Percentiles rank a stretch among this genome's conserved stretches.
Conservation (phyloP, 192 early-diverging fungal species). For the Thamnidium elegans region DNA sequence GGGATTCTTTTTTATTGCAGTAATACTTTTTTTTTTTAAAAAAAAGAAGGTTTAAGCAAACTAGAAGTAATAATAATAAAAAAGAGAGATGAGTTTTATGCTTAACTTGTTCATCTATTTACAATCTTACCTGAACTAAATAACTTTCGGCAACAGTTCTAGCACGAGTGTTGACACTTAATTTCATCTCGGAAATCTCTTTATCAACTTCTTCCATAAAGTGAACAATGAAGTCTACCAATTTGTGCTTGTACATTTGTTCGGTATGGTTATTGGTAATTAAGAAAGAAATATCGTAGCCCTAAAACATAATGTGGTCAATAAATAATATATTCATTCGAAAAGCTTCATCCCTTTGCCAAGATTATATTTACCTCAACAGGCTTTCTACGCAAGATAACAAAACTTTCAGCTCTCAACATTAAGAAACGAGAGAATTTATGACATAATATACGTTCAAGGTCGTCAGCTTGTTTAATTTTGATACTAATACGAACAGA, state of each 20-base stretch:
- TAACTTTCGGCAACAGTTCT: conserved; percentile 51
- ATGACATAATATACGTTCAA: conserved; percentile 91
- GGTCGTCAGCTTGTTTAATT: conserved; percentile 98
- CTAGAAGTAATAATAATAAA: background rate
- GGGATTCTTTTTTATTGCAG: too few relatives aligned
- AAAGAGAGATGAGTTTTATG: background rate
- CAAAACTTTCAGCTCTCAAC: conserved; percentile 95
- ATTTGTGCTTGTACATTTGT: conserved; percentile 98
- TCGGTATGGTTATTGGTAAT: conserved; percentile 98
- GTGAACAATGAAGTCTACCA: conserved; percentile 98
- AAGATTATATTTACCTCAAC: conserved; percentile 59
- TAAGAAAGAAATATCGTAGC: conserved; percentile 96
- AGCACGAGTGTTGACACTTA: conserved; percentile 88
- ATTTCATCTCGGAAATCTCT: conserved; percentile 98
- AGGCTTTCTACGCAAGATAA: conserved; percentile 88
- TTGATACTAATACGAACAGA: conserved; percentile 91
- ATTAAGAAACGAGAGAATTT: conserved; percentile 98
- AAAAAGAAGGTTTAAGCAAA: conserved; percentile 7
- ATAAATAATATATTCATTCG: too few relatives aligned
- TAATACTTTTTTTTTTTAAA: too few relatives aligned
- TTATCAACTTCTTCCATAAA: conserved; percentile 99
- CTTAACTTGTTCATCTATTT: background rate
- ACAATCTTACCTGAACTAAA: conserved; percentile 24
- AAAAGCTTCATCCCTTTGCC: background rate
- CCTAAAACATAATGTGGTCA: conserved; percentile 45